Evolutionary conservation across 345 rosid genomes (phyloP), one percentile per base, ranked within the genome.

Genomic region (Hypericum androsaemum): DNA sequence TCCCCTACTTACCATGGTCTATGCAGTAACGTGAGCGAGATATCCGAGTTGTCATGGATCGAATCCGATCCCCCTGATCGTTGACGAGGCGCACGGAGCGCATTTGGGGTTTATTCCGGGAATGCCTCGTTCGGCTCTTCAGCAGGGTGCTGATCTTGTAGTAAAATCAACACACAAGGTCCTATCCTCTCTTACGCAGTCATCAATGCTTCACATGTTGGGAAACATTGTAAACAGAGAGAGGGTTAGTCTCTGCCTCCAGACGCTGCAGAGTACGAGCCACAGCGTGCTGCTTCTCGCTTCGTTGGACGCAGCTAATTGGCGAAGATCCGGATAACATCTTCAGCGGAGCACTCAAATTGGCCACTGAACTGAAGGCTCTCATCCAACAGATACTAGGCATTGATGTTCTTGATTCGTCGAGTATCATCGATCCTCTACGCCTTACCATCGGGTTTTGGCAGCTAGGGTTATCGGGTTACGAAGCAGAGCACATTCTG

Each of bases 1-100:
- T 80, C 81, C 39, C 87, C 83, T 7, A 80, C 87, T 36, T 80
- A 80, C 39, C 83, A 80, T 44, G 87, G 87, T 53, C 62, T 80
- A 51, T 80, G 83, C 62, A 77, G 83, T 60, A 69, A 80, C 62
- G 48, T 77, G 53, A 39, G 16, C 5, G 76, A 7, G n/a, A 50
- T 50, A 6, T 10, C 53, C 6, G 12, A 36, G 39, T 7, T 50
- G 53, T 15, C 53, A 35, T 50, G n/a, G n/a, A n/a, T 50, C 53
- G 6, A 10, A 2, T 35, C 39, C 39, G 36, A 36, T 50, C 36
- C 53, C 53, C 2, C 36, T 50, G 13, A 50, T 50, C n/a, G 53
- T 50, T 35, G 53, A 50, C 39, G 53, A 50, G 37, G 53, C 53
- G 28, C 53, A 50, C 12, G 53, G 53, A 77, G 53, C 63, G 52